phyloP scores from a whole-genome alignment of 768 basidiomycete genomes.

The Krasilnikovozyma curviuscula region DNA sequence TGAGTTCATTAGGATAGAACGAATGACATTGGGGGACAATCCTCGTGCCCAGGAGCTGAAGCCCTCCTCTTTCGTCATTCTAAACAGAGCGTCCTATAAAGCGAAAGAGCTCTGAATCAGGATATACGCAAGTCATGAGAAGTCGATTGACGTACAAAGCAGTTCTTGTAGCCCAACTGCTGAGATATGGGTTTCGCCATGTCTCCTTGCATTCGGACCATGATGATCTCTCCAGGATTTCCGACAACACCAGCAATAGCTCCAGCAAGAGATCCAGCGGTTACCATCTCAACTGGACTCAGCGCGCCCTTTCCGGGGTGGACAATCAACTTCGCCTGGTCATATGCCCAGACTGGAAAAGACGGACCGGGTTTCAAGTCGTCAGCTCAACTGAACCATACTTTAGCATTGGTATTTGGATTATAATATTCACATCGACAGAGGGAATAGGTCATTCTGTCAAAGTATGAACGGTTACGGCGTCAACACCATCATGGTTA shows the following conservation, averaged over 20 bases:
- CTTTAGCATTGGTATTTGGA: slow-evolving; percentile 63
- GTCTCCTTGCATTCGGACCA: slow-evolving; percentile 70
- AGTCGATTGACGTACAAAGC: slow-evolving; percentile 40
- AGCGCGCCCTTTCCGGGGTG: slow-evolving; percentile 36
- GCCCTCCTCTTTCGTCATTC: slow-evolving; percentile 83
- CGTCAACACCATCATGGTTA: too few species aligned
- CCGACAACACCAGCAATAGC: slow-evolving; percentile 72
- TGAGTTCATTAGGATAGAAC: slow-evolving; percentile 75
- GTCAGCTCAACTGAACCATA: slow-evolving; percentile 35
- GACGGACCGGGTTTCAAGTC: slow-evolving; percentile 27
- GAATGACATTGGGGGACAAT: slow-evolving; percentile 63
- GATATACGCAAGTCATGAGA: background rate
- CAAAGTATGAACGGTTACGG: too few species aligned
- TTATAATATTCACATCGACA: slow-evolving; percentile 90
- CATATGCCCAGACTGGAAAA: slow-evolving; percentile 3
- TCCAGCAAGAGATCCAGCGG: slow-evolving; percentile 75
- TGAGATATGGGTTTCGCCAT: slow-evolving; percentile 74
- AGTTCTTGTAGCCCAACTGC: slow-evolving; percentile 76
- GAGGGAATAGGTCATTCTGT: slow-evolving; percentile 82
- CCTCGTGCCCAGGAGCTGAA: slow-evolving; percentile 53
- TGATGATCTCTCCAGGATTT: slow-evolving; percentile 41
- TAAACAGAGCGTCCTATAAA: slow-evolving; percentile 18
- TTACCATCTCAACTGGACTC: slow-evolving; percentile 60
- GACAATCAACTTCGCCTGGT: background rate
- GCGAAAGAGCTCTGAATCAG: slow-evolving; percentile 1